phyloP scores from a whole-genome alignment of 2,329 filamentous ascomycete species.

The Fusarium coffeatum region DNA sequence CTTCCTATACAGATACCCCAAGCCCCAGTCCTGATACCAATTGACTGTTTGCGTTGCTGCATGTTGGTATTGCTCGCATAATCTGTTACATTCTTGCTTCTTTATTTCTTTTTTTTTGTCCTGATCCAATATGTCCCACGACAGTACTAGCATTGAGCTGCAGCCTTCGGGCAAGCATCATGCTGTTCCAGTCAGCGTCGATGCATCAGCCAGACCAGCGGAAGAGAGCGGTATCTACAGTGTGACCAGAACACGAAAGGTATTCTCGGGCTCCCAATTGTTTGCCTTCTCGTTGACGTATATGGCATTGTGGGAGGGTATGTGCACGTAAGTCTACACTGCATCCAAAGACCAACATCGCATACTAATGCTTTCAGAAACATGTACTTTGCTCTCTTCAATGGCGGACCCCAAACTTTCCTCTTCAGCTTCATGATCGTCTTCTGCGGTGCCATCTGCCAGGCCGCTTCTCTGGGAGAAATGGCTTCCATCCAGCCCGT shows the following conservation, averaged over 20 bases:
- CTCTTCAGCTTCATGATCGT: slow-evolving; percentile 44
- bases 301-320: slow-evolving; percentile 44
- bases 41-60: slow-evolving; percentile 9
- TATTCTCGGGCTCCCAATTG: slow-evolving; percentile 43
- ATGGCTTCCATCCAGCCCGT: slow-evolving; percentile 45
- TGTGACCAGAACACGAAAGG: slow-evolving; percentile 40
- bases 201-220: slow-evolving; percentile 20
- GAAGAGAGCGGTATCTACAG: slow-evolving; percentile 30
- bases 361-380: slow-evolving; percentile 27
- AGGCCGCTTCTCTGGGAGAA: slow-evolving; percentile 41
- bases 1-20: neutral
- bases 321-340: slow-evolving; percentile 39
- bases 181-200: slow-evolving; percentile 19
- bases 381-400: slow-evolving; percentile 45
- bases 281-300: slow-evolving; percentile 45
- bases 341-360: fast-evolving
- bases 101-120: no score
- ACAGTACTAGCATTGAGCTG: slow-evolving; percentile 35
- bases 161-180: slow-evolving; percentile 25
- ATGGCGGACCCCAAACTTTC: slow-evolving; percentile 43
- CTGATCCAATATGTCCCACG: slow-evolving; percentile 25
- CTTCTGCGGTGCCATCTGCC: slow-evolving; percentile 41
- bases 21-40: neutral
- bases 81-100: neutral
- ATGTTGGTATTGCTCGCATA: slow-evolving; percentile 2